phyloP scores from a whole-genome alignment of 208 protist genomes.

The Porcisia deanei region DNA sequence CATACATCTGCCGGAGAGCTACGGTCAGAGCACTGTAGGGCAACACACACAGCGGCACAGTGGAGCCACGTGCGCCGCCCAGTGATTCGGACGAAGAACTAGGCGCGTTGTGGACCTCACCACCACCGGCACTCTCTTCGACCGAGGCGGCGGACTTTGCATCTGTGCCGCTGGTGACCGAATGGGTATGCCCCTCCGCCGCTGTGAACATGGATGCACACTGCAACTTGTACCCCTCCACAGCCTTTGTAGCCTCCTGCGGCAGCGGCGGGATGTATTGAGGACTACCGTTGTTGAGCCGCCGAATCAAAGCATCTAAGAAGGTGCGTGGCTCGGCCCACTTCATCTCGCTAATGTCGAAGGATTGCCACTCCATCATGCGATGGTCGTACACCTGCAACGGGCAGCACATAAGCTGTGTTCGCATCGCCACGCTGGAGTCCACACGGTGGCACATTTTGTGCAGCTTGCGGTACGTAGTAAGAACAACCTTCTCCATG shows the following conservation, averaged over 20 bases:
- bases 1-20: conserved; percentile 55
- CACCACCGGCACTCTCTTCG: neutral
- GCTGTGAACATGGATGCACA: conserved; percentile 7
- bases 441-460: conserved; percentile 60
- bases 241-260: conserved; percentile 18
- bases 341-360: conserved; percentile 50
- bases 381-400: conserved; percentile 63
- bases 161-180: neutral
- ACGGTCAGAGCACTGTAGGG: conserved; percentile 43
- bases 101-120: neutral
- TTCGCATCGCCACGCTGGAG: conserved; percentile 58
- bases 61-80: conserved; percentile 9
- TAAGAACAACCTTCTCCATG: conserved; percentile 69
- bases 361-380: conserved; percentile 45
- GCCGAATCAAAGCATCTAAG: conserved; percentile 73
- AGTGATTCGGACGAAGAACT: conserved; percentile 3
- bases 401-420: conserved; percentile 59
- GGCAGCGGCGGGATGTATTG: conserved; percentile 62
- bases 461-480: conserved; percentile 75
- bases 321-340: conserved; percentile 69
- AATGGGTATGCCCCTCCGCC: neutral
- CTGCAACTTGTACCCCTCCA: conserved; percentile 25
- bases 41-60: conserved; percentile 31
- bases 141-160: neutral
- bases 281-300: conserved; percentile 60